These are phyloP conservation scores for Akebia trifoliata DNA, from an alignment of 164 flowering plant species.

Conservation along the genomic window DNA sequence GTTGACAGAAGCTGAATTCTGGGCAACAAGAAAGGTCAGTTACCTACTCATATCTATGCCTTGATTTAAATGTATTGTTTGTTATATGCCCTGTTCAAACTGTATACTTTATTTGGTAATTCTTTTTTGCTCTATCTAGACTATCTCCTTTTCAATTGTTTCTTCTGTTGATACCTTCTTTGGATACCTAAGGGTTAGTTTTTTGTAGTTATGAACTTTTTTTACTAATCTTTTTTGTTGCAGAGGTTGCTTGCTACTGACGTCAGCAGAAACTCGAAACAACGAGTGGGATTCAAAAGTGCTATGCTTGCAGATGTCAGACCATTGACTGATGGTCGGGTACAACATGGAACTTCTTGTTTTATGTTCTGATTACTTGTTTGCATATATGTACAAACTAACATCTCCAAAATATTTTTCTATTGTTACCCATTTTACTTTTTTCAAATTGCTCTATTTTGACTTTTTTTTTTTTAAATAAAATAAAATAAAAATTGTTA, in stretches of 20 bases:
- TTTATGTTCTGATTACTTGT: neutral
- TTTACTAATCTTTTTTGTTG: slow-evolving; percentile 9
- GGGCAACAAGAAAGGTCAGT: slow-evolving; percentile 90
- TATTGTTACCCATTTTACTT: neutral
- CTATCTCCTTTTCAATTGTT: neutral
- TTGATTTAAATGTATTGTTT: neutral
- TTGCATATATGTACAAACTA: neutral
- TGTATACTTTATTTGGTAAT: neutral
- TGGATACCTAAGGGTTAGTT: no score
- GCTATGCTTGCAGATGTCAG: slow-evolving; percentile 76
- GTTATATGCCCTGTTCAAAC: neutral
- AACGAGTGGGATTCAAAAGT: slow-evolving; percentile 76
- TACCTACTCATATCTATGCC: neutral
- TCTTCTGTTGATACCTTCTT: neutral
- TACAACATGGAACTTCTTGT: slow-evolving; percentile 22
- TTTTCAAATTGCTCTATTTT: neutral
- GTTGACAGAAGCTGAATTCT: slow-evolving; percentile 88
- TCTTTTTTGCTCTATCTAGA: neutral
- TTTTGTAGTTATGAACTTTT: slow-evolving; percentile 4
- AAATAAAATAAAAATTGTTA: no score
- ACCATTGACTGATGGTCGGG: slow-evolving; percentile 88
- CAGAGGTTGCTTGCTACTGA: slow-evolving; percentile 73
- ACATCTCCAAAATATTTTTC: neutral
- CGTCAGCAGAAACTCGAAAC: slow-evolving; percentile 43
- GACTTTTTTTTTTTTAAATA: neutral